Base-by-base conservation (phyloP, 116 monocot genomes). In the Iris pallida region DNA sequence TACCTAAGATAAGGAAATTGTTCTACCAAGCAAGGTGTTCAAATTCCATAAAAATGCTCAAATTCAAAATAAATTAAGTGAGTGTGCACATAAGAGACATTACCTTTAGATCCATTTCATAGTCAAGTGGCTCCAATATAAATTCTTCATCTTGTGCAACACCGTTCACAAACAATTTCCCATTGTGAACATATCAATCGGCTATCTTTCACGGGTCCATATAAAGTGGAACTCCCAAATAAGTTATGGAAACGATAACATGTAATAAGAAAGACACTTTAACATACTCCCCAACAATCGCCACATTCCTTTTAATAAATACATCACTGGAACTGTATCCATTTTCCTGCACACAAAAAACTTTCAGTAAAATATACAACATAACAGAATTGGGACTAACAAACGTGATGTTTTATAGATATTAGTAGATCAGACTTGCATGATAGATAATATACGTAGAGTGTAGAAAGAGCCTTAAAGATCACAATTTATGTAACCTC, bases 21-120 rank as follows among this genome's bases (percentile, higher is more conserved):
- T 30, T 30, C 30, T 30, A 30, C 30, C 30, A 30, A n/a, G 30
- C 30, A 30, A 30, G 30, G 30, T 30, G 30, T 30, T 30, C 30
- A 30, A 30, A 30, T 30, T 30, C 30, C 30, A 30, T 30, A 30
- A 3, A 30, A 30, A 30, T 30, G 30, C 30, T 3, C 30, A 30
- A 30, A 30, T 0, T 30, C 30, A 30, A 30, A 30, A 3, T 30
- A 30, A 30, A 30, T 30, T 30, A 3, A 30, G 0, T 30, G 30
- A 30, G 30, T 30, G 30, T 30, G 30, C 30, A 30, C 30, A 30
- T 30, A 72, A 10, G 19, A 53, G 12, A n/a, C 7, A 63, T 55
- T 87, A 95, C 95, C 91, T 85, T 60, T 71, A 82, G 81, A 0
- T 78, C 72, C 92, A 97, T 87, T 61, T 87, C 83, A 62, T 97